Conservation (phyloP, 495 filamentous ascomycete species). For the Aspergillus panamensis region DNA sequence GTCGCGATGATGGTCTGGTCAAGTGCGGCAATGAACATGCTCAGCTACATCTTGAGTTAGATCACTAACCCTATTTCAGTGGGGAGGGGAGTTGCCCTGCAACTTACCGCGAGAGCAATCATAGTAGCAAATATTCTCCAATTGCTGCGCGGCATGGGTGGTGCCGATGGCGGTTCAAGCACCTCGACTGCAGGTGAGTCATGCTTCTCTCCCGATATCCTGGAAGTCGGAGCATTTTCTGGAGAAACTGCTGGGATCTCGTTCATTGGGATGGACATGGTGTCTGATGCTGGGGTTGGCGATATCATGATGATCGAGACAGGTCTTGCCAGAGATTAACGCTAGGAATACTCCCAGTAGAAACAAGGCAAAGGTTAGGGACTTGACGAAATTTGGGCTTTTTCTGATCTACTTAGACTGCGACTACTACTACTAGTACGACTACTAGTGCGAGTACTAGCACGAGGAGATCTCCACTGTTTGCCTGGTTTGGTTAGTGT, state of each 20-base stretch:
- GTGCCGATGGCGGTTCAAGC: background rate
- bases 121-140: constrained; percentile 27
- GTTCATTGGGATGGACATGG: constrained; percentile 1
- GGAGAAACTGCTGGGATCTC: background rate
- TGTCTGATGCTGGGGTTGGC: background rate
- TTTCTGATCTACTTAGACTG: too few relatives aligned
- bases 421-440: too few relatives aligned
- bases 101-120: constrained; percentile 29
- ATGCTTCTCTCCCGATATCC: constrained; percentile 2
- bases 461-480: background rate
- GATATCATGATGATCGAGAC: background rate
- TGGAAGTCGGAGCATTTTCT: background rate
- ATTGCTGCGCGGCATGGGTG: constrained; percentile 16
- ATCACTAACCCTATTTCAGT: background rate
- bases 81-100: background rate
- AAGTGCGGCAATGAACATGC: constrained; percentile 57
- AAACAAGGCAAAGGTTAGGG: too few relatives aligned
- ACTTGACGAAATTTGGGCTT: too few relatives aligned
- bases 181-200: background rate
- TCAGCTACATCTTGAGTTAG: constrained; percentile 29
- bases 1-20: constrained; percentile 63
- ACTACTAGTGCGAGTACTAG: too few relatives aligned
- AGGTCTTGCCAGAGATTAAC: background rate
- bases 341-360: too few relatives aligned
- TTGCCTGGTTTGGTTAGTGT: background rate